Evolutionary conservation across 768 basidiomycete genomes (phyloP), one percentile per base, ranked within the genome.

Genomic region (Xanthoconium purpureum): DNA sequence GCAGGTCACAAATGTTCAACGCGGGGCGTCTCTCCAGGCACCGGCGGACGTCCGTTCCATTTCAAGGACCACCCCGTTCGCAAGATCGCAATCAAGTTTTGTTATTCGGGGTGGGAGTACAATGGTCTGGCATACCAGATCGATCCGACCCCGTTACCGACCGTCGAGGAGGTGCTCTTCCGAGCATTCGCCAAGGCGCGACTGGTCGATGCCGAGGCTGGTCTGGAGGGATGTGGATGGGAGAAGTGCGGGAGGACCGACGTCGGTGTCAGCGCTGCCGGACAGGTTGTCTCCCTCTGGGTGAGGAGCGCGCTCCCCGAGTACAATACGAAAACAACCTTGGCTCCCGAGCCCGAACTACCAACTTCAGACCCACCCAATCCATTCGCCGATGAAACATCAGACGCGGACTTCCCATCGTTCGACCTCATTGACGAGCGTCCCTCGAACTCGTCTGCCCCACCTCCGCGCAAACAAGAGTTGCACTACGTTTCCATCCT

Each of bases 241-340:
- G 86, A 90, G 67, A 80, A 84, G 61, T 98, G 97, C 71, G 96
- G 97, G 13, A 75, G 97, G 66, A 98, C 97, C 29, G 97, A 99
- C 78, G 80, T 88, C 18, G 95, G 96, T 0, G 97, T 99, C 56
- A 96, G 94, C 68, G 91, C 89, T 38, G 90, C 89, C 9, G 94
- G 93, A 4, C 96, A 98, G 70, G 94, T 98, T 24, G 79, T 98
- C 48, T 92, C 89, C 48, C 77, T 99, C 9, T 94, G 91, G 88
- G 85, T 97, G 13, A 77, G 94, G 56, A 94, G 92, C 70, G 81
- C 83, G 11, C 70, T 86, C 43, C 73, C 65, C 8, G 53, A 55
- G 46, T 17, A 48, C 52, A 28, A 14, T 24, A 28, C 55, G 10
- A 17, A n/a, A 2, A 39, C 44, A 8, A 0, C 55, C 9, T 13